Evolutionary conservation across 768 basidiomycete genomes (phyloP), one percentile per base, ranked within the genome.

Genomic region (Lactifluus piperatus): DNA sequence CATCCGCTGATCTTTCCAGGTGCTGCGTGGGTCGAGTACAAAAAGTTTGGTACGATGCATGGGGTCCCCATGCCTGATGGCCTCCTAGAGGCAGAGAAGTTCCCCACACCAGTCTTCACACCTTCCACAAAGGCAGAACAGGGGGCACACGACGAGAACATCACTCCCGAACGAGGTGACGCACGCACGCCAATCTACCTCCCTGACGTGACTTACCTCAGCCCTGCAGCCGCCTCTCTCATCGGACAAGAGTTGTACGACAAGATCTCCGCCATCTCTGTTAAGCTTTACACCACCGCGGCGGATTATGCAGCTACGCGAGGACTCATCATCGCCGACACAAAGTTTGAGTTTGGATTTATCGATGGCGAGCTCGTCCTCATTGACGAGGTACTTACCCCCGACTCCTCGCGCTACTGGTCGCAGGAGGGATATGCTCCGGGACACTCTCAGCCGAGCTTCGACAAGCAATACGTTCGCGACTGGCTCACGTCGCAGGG

Each of bases 401-500:
- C 95, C 20, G 97, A 99, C 71, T 97, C 94, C 13, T 97, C 93
- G 18, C 82, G 95, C 32, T 99, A 97, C 75, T 98, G 97, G 97
- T 91, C 94, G 1, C 75, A 85, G 6, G 78, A 75, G 5, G 79
- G 75, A 3, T 97, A 97, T 72, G 72, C 73, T 30, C 77, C 83
- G 4, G 97, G 94, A 4, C 76, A 79, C 36, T 68, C 84, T 0
- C 95, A 97, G 72, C 82, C 86, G 20, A 92, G 91, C 68, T 98
- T 97, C 68, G 97, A 98, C 71, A 99, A 98, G 74, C 97, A 99
- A 73, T 97, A 88, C 67, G 74, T 98, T 56, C 77, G 97, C 20
- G 94, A 98, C 69, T 91, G 92, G 86, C 75, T 99, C 29, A 85
- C 85, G 11, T 68, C 73, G 27, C 73, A 75, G 7, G 92, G 92